Evolutionary conservation across 2,329 filamentous ascomycete species (phyloP), one percentile per base, ranked within the genome.

Genomic region (Ustulina deusta): DNA sequence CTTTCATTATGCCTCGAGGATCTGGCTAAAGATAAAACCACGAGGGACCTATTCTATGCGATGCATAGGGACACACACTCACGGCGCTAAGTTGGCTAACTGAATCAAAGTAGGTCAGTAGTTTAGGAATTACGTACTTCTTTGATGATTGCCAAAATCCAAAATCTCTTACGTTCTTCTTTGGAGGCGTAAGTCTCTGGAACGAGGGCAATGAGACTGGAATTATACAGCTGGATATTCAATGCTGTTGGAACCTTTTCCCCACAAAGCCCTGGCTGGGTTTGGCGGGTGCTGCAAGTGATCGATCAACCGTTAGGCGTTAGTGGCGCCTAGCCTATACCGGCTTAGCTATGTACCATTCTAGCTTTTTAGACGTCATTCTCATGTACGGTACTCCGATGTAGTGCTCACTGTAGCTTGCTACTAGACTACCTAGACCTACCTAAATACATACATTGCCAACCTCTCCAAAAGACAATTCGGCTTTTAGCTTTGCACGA

Each of bases 281-380:
- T 2, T n/a, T 11, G 27, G 60, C 20, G 17, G 17, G 48, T 49
- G 46, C 48, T 54, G 29, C 48, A 59, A 51, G 22, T 48, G 59
- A 52, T 66, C 27, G 20, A 36, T 29, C 54, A 40, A 15, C 63
- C 29, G 25, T 49, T 66, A 15, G 20, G 11, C 17, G 2, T 38
- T 46, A 61, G 36, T 52, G 52, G 59, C 20, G 36, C 36, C 40
- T 58, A 42, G 22, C 22, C n/a, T 25, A 7, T 22, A n/a, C n/a
- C 20, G 29, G 51, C 15, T 52, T 58, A 58, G 48, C 25, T 27
- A 55, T 15, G 63, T 63, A 22, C 54, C 49, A 29, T 52, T 63
- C 58, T 49, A 61, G 40, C 38, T 62, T n/a, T n/a, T n/a, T 55
- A 63, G 25, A 69, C 67, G 67, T 69, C 67, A 69, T 69, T 58